Base-by-base conservation (phyloP, 148 eudicot species). In the Amaranthus palmeri region DNA sequence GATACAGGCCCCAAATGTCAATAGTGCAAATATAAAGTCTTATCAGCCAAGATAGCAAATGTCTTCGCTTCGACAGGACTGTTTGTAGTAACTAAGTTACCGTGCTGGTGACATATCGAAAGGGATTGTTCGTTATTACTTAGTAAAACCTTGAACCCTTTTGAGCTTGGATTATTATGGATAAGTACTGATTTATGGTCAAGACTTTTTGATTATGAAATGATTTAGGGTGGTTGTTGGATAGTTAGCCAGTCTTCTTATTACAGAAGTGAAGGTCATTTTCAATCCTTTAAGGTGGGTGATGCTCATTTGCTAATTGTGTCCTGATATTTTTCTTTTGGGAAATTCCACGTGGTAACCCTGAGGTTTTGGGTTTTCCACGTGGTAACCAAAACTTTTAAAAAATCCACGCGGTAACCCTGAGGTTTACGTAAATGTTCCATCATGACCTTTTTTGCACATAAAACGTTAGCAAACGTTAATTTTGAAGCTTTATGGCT, bases 201-300 rank as follows among this genome's bases (percentile, higher is more conserved):
- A 71, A 18, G n/a, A 65, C 43, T 48, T 17, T 65, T n/a, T 25
- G 10, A 44, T 50, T 62, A 49, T 52, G 51, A 62, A 51, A 25
- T 74, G 56, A 13, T 73, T 47, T 47, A 60, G 58, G 74, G 15
- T 47, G 7, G 67, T 61, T 61, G 67, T 54, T 60, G 40, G 67
- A 61, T 52, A 48, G 74, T 60, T 44, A 72, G 49, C 14, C 45
- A 65, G 54, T 55, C 64, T 11, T 25, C 25, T 43, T 36, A 7
- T 63, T 72, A 4, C 49, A 45, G 17, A 46, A 6, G 11, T 74
- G 46, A 55, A 74, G 48, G 71, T 73, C 62, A 3, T 57, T 73
- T 18, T 64, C 55, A 12, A 44, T 54, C 12, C 10, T 36, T 57
- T 61, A 8, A 56, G 74, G 74, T 44, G 74, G 65, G 5, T 59